These are phyloP conservation scores for Amanita molliuscula DNA, from an alignment of 768 basidiomycete genomes.

Conservation along the genomic window DNA sequence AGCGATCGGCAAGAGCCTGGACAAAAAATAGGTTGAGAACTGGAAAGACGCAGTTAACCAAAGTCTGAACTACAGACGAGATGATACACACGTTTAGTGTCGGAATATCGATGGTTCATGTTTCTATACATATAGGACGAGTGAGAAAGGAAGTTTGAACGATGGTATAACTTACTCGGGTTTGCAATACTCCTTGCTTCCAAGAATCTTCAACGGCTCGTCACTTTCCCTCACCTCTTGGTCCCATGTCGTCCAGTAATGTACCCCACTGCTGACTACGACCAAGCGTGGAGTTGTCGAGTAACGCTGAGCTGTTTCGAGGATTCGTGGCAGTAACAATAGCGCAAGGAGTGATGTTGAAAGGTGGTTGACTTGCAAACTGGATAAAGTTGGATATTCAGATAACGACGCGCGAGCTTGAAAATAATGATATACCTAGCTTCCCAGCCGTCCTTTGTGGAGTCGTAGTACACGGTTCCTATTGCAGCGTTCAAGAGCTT, in stretches of 20 bases:
- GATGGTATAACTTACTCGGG: conserved; percentile 10
- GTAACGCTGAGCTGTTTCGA: conserved; percentile 23
- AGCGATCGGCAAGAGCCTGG: conserved; percentile 22
- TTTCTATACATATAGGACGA: conserved; percentile 2
- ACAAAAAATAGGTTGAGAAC: conserved; percentile 31
- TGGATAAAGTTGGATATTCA: conserved; percentile 14
- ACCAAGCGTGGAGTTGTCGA: conserved; percentile 25
- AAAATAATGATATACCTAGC: conserved; percentile 18
- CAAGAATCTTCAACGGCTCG: conserved; percentile 22
- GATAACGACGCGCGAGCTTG: too few species aligned
- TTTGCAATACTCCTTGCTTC: conserved; percentile 19
- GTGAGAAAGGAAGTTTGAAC: not conserved
- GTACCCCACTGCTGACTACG: conserved; percentile 32
- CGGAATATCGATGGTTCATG: conserved; percentile 16
- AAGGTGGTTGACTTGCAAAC: conserved; percentile 39
- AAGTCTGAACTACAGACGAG: not conserved
- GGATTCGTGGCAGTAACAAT: conserved; percentile 31
- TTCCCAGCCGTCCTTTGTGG: conserved; percentile 37
- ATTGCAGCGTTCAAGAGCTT: conserved; percentile 33
- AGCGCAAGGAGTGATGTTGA: conserved; percentile 28
- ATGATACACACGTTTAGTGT: conserved; percentile 22
- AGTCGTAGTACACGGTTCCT: conserved; percentile 7
- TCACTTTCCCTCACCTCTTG: conserved; percentile 15
- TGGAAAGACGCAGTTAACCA: conserved; percentile 8
- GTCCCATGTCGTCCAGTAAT: conserved; percentile 19